Base-by-base conservation (phyloP, 2,329 filamentous ascomycete genomes). In the Teratosphaeria destructans region DNA sequence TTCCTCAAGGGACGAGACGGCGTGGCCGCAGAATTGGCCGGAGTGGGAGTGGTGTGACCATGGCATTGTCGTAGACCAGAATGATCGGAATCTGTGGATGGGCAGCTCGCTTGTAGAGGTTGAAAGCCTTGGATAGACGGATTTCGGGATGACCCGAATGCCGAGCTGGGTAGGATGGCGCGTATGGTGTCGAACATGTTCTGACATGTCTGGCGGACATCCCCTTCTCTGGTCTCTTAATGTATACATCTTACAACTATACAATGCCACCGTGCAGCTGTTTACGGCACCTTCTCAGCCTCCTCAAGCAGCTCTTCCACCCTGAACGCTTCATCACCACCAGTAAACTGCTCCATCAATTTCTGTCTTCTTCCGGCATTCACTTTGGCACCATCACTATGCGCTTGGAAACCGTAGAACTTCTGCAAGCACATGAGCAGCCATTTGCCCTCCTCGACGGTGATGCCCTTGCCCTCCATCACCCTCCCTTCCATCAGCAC, bases 21-120 rank as follows among this genome's bases (percentile, higher is more conserved):
- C 94, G 78, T 99, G 94, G 10, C 86, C 86, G 78, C 94, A 99
- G 79, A 99, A 99, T 73, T 99, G 90, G 64, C 94, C 94, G 43
- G 94, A 97, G 77, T 99, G 94, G 71, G 90, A 95, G 76, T 99
- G 94, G 79, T 97, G 95, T 49, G 43, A 49, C 43, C 43, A 49
- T 19, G 43, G 43, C 43, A 49, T 49, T 6, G n/a, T 11, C 5
- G n/a, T 10, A 5, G 16, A n/a, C 16, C 6, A 23, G 10, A 10
- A 19, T 49, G n/a, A 8, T 19, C 23, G 3, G 43, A 49, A 23
- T 49, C 16, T n/a, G n/a, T 49, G 12, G 8, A n/a, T 19, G 19
- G 19, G n/a, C 16, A 49, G n/a, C 8, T 49, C 43, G 43, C 8
- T 8, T 49, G 14, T 49, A 16, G 12, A 49, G 43, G 43, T 19